Evolutionary conservation across 129 eudicot genomes (phyloP).

Genomic region (Pseudognaphalium luteoalbum): DNA sequence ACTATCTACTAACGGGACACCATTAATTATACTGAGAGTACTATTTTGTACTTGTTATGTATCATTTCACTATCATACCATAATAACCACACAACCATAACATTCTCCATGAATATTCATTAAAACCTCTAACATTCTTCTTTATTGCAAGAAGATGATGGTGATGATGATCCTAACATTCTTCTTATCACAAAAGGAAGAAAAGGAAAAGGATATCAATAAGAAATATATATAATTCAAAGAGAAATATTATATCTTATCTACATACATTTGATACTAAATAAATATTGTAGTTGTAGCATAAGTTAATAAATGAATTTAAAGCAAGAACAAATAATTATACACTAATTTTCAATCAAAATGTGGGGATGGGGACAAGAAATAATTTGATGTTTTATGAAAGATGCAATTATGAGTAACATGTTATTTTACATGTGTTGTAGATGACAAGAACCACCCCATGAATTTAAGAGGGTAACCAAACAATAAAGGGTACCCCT

Average conservation of each 20-base stretch:
- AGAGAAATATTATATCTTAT: too few relatives aligned
- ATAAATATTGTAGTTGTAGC: background rate
- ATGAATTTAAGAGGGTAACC: slow-evolving; percentile 1
- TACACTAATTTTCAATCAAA: background rate
- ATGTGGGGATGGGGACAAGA: background rate
- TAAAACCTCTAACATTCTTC: background rate
- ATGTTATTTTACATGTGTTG: background rate
- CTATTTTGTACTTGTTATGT: slow-evolving; percentile 14
- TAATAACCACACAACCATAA: slow-evolving; percentile 6
- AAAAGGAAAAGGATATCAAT: background rate
- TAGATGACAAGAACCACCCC: background rate
- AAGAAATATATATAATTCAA: too few relatives aligned
- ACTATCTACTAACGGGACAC: background rate
- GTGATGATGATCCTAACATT: background rate
- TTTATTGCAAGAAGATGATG: background rate
- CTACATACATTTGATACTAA: background rate
- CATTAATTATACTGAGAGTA: slow-evolving; percentile 20
- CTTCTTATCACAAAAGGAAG: background rate
- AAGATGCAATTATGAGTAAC: background rate
- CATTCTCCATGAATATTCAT: slow-evolving; percentile 6
- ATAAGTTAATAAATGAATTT: background rate
- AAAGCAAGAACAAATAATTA: background rate
- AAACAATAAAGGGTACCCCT: background rate
- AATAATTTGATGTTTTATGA: background rate
- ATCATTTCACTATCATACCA: slow-evolving; percentile 27